Evolutionary conservation across 345 rosid species (phyloP), one percentile per base, ranked within the genome.

Genomic region (Reutealis trisperma): DNA sequence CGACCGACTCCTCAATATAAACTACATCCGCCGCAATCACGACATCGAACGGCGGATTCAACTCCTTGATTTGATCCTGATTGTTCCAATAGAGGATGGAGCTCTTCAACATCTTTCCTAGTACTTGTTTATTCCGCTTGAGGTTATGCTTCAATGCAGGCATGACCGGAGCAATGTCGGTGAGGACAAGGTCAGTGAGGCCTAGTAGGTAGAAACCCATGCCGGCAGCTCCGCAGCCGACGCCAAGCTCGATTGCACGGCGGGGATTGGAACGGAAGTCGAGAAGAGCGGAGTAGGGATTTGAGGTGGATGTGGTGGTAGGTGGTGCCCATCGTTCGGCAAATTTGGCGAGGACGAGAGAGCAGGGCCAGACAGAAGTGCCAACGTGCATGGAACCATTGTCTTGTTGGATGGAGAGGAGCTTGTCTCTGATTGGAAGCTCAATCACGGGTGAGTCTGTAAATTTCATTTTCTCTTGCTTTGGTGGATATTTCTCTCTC

Each of bases 291-390:
- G 90, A 84, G 86, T 94, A 94, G 37, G 90, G 93, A 76, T 80
- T 89, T 19, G 65, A 1, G 22, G 62, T 9, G 54, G 52, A 13
- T 19, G 85, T 14, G 55, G 70, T 5, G 76, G 84, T 51, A 54
- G 51, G 80, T 12, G 84, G 81, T 62, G 95, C 81, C 98, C 98
- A 94, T 49, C 97, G 97, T 51, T 94, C 97, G 71, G 82, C 90
- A 89, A 94, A 94, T 80, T 94, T 94, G 73, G 97, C 85, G 80
- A 94, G 97, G 72, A 94, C 93, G 16, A 93, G 80, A 60, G 97
- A 94, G 75, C 97, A 89, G 63, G 97, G 91, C 98, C 98, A 94
- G 8, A 94, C 93, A 85, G 98, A 90, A 73, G 97, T 94, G 60
- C 96, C 98, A 41, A 94, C 98, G 85, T 94, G 96, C 86, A 91